These are phyloP conservation scores for Fremontodendron californicum DNA, from an alignment of 345 rosid species.

Conservation along the genomic window DNA sequence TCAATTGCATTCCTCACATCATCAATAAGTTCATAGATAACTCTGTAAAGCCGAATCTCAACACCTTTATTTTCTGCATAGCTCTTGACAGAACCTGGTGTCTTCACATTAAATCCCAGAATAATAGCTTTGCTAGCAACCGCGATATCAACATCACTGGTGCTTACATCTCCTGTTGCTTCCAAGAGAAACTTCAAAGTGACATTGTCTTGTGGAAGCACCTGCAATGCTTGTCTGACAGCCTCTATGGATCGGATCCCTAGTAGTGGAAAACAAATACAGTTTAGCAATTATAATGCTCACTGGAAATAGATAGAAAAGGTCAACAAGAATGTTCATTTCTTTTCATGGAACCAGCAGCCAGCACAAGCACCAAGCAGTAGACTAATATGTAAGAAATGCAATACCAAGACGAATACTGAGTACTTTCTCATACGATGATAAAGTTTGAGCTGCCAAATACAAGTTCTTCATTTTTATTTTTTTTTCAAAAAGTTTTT, in stretches of 20 bases:
- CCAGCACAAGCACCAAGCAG: background rate
- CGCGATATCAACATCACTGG: slow-evolving; percentile 93
- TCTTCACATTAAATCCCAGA: slow-evolving; percentile 82
- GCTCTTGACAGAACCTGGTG: slow-evolving; percentile 72
- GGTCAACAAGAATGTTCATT: background rate
- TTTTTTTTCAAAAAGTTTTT: background rate
- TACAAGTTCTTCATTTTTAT: background rate
- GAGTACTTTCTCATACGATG: background rate
- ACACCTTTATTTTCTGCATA: slow-evolving; percentile 86
- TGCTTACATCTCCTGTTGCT: slow-evolving; percentile 87
- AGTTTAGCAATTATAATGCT: slow-evolving; percentile 6
- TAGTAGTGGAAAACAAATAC: slow-evolving; percentile 32
- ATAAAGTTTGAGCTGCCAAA: background rate
- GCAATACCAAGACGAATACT: background rate
- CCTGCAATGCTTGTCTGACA: slow-evolving; percentile 85
- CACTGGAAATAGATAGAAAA: background rate
- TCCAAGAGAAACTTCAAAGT: slow-evolving; percentile 85
- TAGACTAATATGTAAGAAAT: background rate
- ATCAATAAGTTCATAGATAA: slow-evolving; percentile 92
- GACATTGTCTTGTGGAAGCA: slow-evolving; percentile 86
- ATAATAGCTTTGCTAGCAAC: slow-evolving; percentile 82
- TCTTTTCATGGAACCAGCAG: background rate
- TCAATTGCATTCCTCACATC: slow-evolving; percentile 96
- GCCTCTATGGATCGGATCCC: slow-evolving; percentile 99
- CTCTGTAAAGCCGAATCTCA: slow-evolving; percentile 84